These are phyloP conservation scores for Candida sp. DNA, from an alignment of 1,139 yeast species.

Conservation along the genomic window DNA sequence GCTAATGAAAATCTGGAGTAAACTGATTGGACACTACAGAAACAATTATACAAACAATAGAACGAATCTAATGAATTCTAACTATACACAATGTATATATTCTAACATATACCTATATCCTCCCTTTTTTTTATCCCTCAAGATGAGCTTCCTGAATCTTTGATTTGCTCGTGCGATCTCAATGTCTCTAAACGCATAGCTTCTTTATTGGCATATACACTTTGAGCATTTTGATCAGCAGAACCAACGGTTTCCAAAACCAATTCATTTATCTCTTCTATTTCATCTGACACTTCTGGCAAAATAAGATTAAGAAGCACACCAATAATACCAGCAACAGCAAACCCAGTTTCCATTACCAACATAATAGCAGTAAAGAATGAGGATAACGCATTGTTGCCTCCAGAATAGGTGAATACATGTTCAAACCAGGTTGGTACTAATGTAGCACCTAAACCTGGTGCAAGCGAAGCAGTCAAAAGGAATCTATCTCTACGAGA, in stretches of 20 bases:
- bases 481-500: conserved; percentile 87
- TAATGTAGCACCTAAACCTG: conserved; percentile 77
- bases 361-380: conserved; percentile 77
- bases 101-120: too few relatives aligned
- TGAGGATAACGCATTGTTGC: conserved; percentile 60
- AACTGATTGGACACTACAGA: background rate
- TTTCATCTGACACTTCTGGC: conserved; percentile 72
- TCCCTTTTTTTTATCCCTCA: background rate
- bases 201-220: conserved; percentile 34
- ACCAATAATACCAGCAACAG: conserved; percentile 77
- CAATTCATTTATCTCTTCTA: conserved; percentile 47
- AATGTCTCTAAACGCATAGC: conserved; percentile 23
- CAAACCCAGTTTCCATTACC: conserved; percentile 87
- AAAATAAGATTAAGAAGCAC: conserved; percentile 66
- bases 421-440: conserved; percentile 72
- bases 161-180: conserved; percentile 9
- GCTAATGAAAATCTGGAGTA: background rate
- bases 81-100: too few relatives aligned
- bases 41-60: too few relatives aligned
- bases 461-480: conserved; percentile 68
- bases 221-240: conserved; percentile 40
- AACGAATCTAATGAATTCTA: too few relatives aligned
- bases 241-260: conserved; percentile 47
- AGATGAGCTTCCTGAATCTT: background rate
- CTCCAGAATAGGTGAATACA: conserved; percentile 75